Evolutionary conservation across 495 filamentous ascomycete species (phyloP), one percentile per base, ranked within the genome.

Genomic region (Terfezia boudieri): DNA sequence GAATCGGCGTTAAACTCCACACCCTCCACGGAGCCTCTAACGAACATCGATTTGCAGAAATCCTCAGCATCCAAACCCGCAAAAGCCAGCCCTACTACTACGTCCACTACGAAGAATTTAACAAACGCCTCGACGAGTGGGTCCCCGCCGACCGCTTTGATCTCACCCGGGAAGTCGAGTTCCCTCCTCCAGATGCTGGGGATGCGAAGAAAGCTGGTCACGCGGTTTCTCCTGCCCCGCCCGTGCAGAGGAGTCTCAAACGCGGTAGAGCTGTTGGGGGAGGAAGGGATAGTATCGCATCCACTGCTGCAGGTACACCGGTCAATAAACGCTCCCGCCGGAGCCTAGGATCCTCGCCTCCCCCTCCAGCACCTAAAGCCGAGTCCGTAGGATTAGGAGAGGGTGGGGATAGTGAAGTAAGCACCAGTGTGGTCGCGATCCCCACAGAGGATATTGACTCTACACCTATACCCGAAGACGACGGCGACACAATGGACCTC

Each of bases 81-180:
- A 89, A 90, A 61, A 85, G 83, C 59, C 78, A 83, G 5, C 79
- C 81, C 51, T 80, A 82, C 54, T 94, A 86, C 64, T 95, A 94
- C 65, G 89, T 94, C 60, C 93, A 98, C 67, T 98, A 96, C 68
- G 86, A 94, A 56, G 92, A 95, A 59, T 98, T 94, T 77, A 98
- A 98, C 71, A 98, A 98, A 65, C 90, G 90, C 71, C 76, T 98
- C 16, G 90, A 98, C 68, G 89, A 98, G 75, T 96, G 92, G 92
- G 76, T 96, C 46, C 72, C 80, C 1, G 76, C 81, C 37, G 71
- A 76, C 43, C 76, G 89, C 10, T 82, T 98, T 58, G 85, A 96
- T 64, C 80, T 96, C 50, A 67, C 75, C 7, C 72, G 78, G 26
- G 81, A 84, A 63, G 82, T 86, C 50, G 82, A 86, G 67, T 86